These are phyloP conservation scores for Bauhinia variegata DNA, from an alignment of 306 rosid genomes.

Conservation along the genomic window DNA sequence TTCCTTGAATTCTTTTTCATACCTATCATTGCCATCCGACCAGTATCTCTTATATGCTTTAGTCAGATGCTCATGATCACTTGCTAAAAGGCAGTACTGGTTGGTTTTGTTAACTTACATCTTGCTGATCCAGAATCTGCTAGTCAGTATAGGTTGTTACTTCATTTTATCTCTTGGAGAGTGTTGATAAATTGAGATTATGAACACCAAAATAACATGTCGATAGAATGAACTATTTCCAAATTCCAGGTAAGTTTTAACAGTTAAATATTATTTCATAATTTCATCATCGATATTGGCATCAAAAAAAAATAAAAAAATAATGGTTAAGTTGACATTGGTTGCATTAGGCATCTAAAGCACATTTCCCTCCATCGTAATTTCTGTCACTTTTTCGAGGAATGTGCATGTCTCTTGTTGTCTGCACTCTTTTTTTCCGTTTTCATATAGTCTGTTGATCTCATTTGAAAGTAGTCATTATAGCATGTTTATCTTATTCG, in stretches of 20 bases:
- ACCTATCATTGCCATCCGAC: neutral
- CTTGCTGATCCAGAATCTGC: slow-evolving; percentile 30
- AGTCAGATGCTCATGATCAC: slow-evolving; percentile 36
- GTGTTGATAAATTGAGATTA: slow-evolving; percentile 21
- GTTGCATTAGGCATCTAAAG: slow-evolving; percentile 5
- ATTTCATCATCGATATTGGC: slow-evolving; percentile 7
- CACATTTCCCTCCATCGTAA: slow-evolving; percentile 1
- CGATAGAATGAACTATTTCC: neutral
- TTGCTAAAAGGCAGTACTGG: slow-evolving; percentile 42
- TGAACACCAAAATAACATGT: slow-evolving; percentile 3
- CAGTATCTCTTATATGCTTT: slow-evolving; percentile 7
- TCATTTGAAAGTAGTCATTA: slow-evolving; percentile 11
- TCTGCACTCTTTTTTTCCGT: neutral
- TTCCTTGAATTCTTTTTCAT: slow-evolving; percentile 4
- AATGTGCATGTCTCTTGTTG: slow-evolving; percentile 12
- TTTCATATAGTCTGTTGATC: slow-evolving; percentile 4
- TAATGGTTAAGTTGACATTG: neutral
- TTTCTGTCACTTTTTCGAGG: neutral
- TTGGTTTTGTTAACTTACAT: slow-evolving; percentile 31
- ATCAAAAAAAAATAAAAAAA: too few relatives aligned
- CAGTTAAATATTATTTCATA: slow-evolving; percentile 1
- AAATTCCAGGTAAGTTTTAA: slow-evolving; percentile 6
- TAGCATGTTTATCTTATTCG: neutral
- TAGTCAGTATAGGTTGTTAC: slow-evolving; percentile 29
- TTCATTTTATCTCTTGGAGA: slow-evolving; percentile 13